Evolutionary conservation across 2,329 filamentous ascomycete genomes (phyloP), one percentile per base, ranked within the genome.

Genomic region (Fusarium sarcochroum): DNA sequence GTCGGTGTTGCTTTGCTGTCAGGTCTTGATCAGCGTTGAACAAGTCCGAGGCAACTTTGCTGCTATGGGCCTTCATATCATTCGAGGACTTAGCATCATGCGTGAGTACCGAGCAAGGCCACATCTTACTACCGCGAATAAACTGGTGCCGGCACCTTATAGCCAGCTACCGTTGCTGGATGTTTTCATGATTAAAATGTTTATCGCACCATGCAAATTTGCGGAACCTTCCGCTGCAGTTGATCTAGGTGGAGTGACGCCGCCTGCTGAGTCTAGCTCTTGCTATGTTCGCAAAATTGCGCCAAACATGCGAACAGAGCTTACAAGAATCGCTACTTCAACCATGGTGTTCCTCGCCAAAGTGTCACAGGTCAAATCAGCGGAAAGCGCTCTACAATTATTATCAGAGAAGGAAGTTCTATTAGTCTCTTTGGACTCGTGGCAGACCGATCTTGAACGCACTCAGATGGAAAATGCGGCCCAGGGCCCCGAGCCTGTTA

Each of bases 11-110:
- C 75, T 83, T 58, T 84, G 82, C 74, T 84, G 82, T 68, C 80
- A 83, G 64, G 70, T 83, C 40, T 79, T 84, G 64, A 83, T 84
- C 68, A 83, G 82, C 67, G 83, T 84, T 57, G 82, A 84, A 68
- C 81, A 84, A 73, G 77, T 80, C 52, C 75, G 75, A 30, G 71
- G 73, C 7, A 81, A 83, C 54, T 82, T 78, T 37, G 59, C 73
- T 61, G 76, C 80, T 37, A 81, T 83, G 80, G 78, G 75, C 40
- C 79, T 80, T 44, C 82, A 84, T 55, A 78, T 83, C 21, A 75
- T 82, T 67, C 79, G 66, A 54, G 82, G 82, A 56, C 76, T 84
- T 44, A 73, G 71, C n/a, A 83, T 84, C 67, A 80, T 83, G 77
- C 78, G 74, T 62, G 77, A 83, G 67, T 76, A 79, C 50, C 76